A percentile compares a stretch with the other conserved stretches of the same genome.
Conservation (phyloP, 306 rosid genomes). For the Dryas octopetala region DNA sequence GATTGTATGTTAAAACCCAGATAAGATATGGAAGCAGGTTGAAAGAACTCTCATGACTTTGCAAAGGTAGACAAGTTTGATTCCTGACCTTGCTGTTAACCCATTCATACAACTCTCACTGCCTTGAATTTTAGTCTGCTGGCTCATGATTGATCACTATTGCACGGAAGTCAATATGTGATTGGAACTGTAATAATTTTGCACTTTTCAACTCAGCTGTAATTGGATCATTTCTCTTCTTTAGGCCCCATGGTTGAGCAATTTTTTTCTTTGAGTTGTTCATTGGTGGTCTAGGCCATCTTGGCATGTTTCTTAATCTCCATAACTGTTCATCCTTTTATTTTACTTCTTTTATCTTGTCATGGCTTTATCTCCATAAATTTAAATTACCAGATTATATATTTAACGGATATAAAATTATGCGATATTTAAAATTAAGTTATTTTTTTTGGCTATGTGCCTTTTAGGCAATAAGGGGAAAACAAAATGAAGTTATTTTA, state of each 20-base stretch:
- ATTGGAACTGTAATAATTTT: neutral
- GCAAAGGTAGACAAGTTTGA: slow-evolving; percentile 14
- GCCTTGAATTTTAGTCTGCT: slow-evolving; percentile 4
- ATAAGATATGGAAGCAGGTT: neutral
- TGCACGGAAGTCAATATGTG: slow-evolving; percentile 8
- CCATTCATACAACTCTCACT: neutral
- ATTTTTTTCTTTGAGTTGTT: neutral
- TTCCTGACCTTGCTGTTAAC: slow-evolving; percentile 6
- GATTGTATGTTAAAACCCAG: neutral
- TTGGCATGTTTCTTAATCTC: neutral
- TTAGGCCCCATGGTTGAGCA: neutral
- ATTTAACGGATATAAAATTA: too few relatives aligned
- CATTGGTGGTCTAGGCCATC: neutral
- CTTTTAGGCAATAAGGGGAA: too few relatives aligned
- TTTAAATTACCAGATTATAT: too few relatives aligned
- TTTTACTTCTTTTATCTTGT: too few relatives aligned
- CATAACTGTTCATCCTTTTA: too few relatives aligned
- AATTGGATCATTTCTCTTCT: slow-evolving; percentile 2
- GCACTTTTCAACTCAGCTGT: neutral
- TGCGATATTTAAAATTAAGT: too few relatives aligned
- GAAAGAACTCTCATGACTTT: neutral
- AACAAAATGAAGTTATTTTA: too few relatives aligned
- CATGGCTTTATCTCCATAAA: too few relatives aligned
- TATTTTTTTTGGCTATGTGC: too few relatives aligned
- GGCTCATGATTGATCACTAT: slow-evolving; percentile 13